A percentile compares a stretch with the other conserved stretches of the same genome.
phyloP scores from a whole-genome alignment of 192 early-diverging fungal genomes.

The Podila clonocystis region DNA sequence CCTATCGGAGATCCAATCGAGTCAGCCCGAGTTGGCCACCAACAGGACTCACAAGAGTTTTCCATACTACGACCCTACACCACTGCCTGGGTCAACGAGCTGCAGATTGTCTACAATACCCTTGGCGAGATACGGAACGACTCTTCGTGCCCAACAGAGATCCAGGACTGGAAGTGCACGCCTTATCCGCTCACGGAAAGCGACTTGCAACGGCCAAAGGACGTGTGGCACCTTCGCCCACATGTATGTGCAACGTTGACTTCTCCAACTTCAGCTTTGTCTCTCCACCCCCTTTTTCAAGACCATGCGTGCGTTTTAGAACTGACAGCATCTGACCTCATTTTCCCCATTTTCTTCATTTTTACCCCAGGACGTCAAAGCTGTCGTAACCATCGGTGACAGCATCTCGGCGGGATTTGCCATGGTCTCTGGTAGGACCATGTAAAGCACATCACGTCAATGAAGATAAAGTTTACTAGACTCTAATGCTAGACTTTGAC shows the following conservation, averaged over 20 bases:
- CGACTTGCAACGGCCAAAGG: constrained; percentile 43
- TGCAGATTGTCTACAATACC: constrained; percentile 54
- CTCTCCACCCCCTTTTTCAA: too few relatives aligned
- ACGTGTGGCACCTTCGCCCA: constrained; percentile 59
- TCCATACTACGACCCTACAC: constrained; percentile 40
- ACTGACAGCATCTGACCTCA: neutral
- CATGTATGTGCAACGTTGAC: constrained; percentile 34
- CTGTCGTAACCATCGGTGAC: constrained; percentile 60
- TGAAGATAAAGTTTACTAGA: neutral
- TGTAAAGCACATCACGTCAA: neutral
- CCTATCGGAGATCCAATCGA: neutral
- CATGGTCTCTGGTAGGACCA: constrained; percentile 55
- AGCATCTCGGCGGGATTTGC: constrained; percentile 67
- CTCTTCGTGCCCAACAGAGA: constrained; percentile 45
- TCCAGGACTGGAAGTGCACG: constrained; percentile 51
- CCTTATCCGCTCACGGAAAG: constrained; percentile 42
- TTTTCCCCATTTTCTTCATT: neutral
- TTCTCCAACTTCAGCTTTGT: too few relatives aligned
- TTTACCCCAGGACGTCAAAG: constrained; percentile 55
- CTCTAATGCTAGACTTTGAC: neutral
- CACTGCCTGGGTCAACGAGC: constrained; percentile 52
- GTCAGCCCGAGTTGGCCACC: neutral
- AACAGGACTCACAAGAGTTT: neutral
- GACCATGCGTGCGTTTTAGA: neutral
- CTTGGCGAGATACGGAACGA: constrained; percentile 46